phyloP scores from a whole-genome alignment of 805 yeast species.

The Kodamaea leandrae region DNA sequence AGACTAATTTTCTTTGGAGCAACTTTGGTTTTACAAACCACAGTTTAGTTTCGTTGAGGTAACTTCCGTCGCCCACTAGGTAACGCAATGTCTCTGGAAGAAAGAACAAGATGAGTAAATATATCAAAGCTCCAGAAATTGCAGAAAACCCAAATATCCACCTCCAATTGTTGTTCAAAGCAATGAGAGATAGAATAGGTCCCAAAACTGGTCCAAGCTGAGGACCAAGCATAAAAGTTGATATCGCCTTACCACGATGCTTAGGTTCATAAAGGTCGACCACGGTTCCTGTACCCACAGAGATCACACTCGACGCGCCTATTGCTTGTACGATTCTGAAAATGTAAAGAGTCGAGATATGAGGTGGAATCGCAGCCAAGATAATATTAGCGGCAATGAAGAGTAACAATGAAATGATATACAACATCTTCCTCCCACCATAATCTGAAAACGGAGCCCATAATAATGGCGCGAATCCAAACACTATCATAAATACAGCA shows the following conservation, averaged over 20 bases:
- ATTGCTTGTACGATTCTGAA: slow-evolving; percentile 35
- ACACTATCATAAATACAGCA: slow-evolving; percentile 54
- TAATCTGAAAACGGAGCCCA: slow-evolving; percentile 58
- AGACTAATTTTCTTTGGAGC: slow-evolving; percentile 22
- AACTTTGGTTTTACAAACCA: slow-evolving; percentile 29
- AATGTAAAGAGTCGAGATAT: slow-evolving; percentile 28
- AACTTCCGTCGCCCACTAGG: slow-evolving; percentile 37
- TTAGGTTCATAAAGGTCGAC: slow-evolving; percentile 33
- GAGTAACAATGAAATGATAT: slow-evolving; percentile 25
- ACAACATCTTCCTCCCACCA: slow-evolving; percentile 43
- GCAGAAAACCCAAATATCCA: slow-evolving; percentile 35
- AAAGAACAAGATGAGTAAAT: slow-evolving; percentile 23
- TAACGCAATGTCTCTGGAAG: slow-evolving; percentile 42
- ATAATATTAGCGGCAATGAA: slow-evolving; percentile 29
- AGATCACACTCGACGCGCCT: slow-evolving; percentile 36
- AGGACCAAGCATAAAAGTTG: slow-evolving; percentile 39
- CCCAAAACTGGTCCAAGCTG: slow-evolving; percentile 41
- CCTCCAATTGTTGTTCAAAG: slow-evolving; percentile 30
- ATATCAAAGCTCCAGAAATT: slow-evolving; percentile 25
- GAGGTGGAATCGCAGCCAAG: slow-evolving; percentile 29
- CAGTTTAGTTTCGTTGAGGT: slow-evolving; percentile 12
- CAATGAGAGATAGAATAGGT: slow-evolving; percentile 29
- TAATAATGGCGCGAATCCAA: slow-evolving; percentile 53
- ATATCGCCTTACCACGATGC: slow-evolving; percentile 30
- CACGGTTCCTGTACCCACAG: slow-evolving; percentile 38